Base-by-base conservation (phyloP, 2,329 filamentous ascomycete genomes). In the Fusarium sp. region DNA sequence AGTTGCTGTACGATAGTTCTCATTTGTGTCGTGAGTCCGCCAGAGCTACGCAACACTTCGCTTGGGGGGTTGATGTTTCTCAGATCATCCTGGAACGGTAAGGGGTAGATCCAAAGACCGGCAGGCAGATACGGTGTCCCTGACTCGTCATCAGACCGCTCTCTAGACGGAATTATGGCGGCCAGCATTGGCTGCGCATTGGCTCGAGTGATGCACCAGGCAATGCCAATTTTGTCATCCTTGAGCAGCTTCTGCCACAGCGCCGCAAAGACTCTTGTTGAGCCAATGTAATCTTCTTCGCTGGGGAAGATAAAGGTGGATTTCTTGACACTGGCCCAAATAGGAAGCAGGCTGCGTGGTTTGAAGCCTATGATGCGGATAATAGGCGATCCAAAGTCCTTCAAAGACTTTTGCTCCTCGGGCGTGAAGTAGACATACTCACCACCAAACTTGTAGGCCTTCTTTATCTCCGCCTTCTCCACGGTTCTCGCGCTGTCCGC, bases 291-390 rank as follows among this genome's bases (percentile, higher is more conserved):
- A 60, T 92, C 90, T 62, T 93, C 89, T 76, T 99, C 95, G 15
- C 90, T 95, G 0, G 95, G 95, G 70, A 96, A 98, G 55, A 99
- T 91, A 75, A 97, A 99, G 0, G 88, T 92, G 1, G 93, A 91
- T 68, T 93, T 93, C 71, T 91, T 92, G 44, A 91, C 82, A 31
- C 91, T 93, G 2, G 92, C 91, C 93, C 94, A 97, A 15, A 89
- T 81, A 0, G 91, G 90, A 2, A 97, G 80, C 69, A 85, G 79
- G 2, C 84, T 85, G 25, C 91, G 80, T 7, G 92, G 87, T 73
- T 98, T 99, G 82, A 99, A 99, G 6, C 95, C 95, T 53, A 99
- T 90, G 64, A 99, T 90, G 6, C 93, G 88, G 53, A 99, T 90
- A 11, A 91, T 81, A 0, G 92, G 91, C 2, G 90, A 83, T 3